These are phyloP conservation scores for Monotropa hypopitys DNA, from an alignment of 179 eudicot genomes.

Conservation along the genomic window DNA sequence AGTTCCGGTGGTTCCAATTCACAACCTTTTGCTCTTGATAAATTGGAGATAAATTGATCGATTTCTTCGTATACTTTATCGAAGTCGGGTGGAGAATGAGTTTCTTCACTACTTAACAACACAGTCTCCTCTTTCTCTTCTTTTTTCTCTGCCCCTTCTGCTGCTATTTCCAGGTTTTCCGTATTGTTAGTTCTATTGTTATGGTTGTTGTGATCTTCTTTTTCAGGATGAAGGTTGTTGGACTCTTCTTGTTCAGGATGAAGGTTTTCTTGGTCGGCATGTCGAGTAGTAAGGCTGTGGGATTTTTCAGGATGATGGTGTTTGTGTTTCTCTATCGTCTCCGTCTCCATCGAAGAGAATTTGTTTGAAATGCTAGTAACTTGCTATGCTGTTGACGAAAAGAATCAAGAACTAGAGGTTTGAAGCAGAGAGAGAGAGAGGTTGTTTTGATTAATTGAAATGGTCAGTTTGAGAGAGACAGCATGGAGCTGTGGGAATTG, in stretches of 20 bases:
- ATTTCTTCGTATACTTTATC: constrained; percentile 33
- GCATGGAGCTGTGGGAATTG: not conserved
- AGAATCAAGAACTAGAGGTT: not conserved
- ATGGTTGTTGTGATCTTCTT: not conserved
- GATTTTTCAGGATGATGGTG: not conserved
- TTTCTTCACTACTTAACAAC: not conserved
- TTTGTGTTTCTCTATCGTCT: constrained; percentile 4
- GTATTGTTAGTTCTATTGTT: not conserved
- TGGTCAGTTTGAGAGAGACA: not conserved
- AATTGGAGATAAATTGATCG: constrained; percentile 26
- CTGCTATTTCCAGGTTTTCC: not conserved
- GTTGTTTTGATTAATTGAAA: constrained; percentile 1
- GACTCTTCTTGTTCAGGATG: not conserved
- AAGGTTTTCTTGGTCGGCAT: not conserved
- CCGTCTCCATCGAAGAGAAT: constrained; percentile 6
- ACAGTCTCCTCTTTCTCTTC: not conserved
- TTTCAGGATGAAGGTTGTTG: not conserved
- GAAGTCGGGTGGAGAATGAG: constrained; percentile 24
- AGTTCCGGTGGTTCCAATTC: constrained; percentile 24
- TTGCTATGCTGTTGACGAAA: not conserved
- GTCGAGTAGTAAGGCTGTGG: not conserved
- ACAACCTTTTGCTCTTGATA: constrained; percentile 4
- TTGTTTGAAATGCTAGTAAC: not conserved
- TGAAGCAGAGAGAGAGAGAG: not conserved
- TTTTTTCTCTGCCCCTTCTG: not conserved